These are phyloP conservation scores for Leccinum aurantiacum DNA, from an alignment of 768 basidiomycete species.

Conservation along the genomic window DNA sequence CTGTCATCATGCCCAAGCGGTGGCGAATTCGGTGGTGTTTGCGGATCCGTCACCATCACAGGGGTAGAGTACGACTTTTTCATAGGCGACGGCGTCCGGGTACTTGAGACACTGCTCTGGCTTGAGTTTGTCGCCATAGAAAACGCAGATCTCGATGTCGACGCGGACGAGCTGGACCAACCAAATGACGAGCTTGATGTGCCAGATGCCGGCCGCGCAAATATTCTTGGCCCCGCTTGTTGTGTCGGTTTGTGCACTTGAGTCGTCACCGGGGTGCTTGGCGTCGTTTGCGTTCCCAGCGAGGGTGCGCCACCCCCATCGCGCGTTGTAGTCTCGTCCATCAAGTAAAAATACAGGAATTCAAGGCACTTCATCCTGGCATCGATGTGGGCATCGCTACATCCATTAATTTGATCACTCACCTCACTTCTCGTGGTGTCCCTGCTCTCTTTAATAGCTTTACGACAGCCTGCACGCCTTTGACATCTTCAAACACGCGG, in stretches of 20 bases:
- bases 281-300: constrained; percentile 32
- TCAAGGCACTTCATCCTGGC: constrained; percentile 93
- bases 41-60: constrained; percentile 16
- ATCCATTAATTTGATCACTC: constrained; percentile 46
- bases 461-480: constrained; percentile 81
- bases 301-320: constrained; percentile 7
- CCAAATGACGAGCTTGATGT: constrained; percentile 21
- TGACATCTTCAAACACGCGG: constrained; percentile 73
- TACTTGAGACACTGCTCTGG: constrained; percentile 25
- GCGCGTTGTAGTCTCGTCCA: constrained; percentile 64
- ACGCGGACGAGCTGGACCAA: constrained; percentile 26
- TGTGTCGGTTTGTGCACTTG: constrained; percentile 26
- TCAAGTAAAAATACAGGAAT: constrained; percentile 91
- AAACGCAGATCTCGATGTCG: constrained; percentile 39
- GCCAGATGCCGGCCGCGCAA: constrained; percentile 22
- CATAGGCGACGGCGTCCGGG: constrained; percentile 41
- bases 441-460: constrained; percentile 83
- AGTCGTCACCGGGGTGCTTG: constrained; percentile 29
- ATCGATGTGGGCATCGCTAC: constrained; percentile 4
- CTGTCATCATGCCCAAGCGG: constrained; percentile 27
- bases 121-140: constrained; percentile 40
- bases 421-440: constrained; percentile 89
- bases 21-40: constrained; percentile 27
- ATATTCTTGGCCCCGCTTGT: constrained; percentile 25
- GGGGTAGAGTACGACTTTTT: constrained; percentile 36